Evolutionary conservation across 2,329 filamentous ascomycete genomes (phyloP).

Genomic region (Calonectria pseudoturangicola): DNA sequence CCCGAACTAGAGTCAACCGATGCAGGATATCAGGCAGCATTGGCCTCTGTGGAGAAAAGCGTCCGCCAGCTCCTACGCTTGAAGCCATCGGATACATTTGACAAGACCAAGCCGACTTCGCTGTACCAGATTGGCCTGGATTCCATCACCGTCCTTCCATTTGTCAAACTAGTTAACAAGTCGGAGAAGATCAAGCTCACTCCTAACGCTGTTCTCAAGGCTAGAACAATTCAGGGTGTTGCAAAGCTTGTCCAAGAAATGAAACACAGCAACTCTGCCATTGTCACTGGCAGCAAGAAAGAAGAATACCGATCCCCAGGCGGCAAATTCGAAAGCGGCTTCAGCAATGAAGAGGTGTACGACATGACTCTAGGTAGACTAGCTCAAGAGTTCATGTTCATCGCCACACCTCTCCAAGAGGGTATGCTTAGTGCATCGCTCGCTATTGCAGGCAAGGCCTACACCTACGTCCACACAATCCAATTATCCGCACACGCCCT

Average conservation of each 20-base stretch:
- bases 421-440: conserved; percentile 11
- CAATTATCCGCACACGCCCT: conserved; percentile 11
- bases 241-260: conserved; percentile 1
- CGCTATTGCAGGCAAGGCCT: not conserved
- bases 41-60: not conserved
- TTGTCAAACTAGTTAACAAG: conserved; percentile 4
- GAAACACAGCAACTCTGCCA: not conserved
- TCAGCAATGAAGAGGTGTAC: not conserved
- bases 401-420: conserved; percentile 5
- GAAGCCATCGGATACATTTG: not conserved
- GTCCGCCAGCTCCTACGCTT: not conserved
- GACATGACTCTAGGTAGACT: not conserved
- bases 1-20: not conserved
- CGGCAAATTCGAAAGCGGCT: too few relatives aligned
- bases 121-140: conserved; percentile 13
- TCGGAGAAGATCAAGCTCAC: not conserved
- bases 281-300: not conserved
- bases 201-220: not conserved
- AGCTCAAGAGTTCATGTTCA: not conserved
- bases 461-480: conserved; percentile 5
- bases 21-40: not conserved
- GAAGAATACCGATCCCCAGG: not conserved
- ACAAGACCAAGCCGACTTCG: not conserved
- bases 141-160: conserved; percentile 10
- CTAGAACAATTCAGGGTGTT: not conserved